Conservation (phyloP, 768 basidiomycete species). For the Hypholoma sublateritium region DNA sequence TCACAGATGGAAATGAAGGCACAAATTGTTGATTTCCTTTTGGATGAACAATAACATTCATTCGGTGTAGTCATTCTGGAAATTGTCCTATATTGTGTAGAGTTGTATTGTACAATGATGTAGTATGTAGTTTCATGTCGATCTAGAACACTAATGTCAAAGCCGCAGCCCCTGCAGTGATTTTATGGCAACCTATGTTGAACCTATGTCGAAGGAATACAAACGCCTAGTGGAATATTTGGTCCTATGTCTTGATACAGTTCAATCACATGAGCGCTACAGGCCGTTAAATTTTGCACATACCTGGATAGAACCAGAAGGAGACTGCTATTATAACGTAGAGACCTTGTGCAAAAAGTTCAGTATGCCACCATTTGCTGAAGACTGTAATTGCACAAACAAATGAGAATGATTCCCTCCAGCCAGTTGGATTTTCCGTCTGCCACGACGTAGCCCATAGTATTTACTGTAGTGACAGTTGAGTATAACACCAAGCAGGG, state of each 20-base stretch:
- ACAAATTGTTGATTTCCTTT: slow-evolving; percentile 26
- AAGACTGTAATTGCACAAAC: slow-evolving; percentile 31
- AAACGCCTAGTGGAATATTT: neutral
- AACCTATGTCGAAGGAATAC: slow-evolving; percentile 1
- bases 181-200: neutral
- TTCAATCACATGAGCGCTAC: neutral
- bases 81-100: too few relatives aligned
- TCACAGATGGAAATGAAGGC: slow-evolving; percentile 35
- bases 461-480: slow-evolving; percentile 50
- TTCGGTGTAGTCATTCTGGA: neutral
- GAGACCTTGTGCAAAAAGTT: slow-evolving; percentile 39
- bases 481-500: neutral
- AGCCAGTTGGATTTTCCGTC: slow-evolving; percentile 93
- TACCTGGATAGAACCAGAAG: slow-evolving; percentile 70
- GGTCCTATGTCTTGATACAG: neutral
- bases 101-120: too few relatives aligned
- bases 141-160: too few relatives aligned
- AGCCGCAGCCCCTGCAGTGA: too few relatives aligned
- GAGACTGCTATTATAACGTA: slow-evolving; percentile 72
- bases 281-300: neutral
- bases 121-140: too few relatives aligned
- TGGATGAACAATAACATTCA: slow-evolving; percentile 15
- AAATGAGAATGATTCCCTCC: slow-evolving; percentile 82
- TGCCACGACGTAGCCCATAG: slow-evolving; percentile 81
- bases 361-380: neutral